phyloP scores from a whole-genome alignment of 768 basidiomycete genomes.

The Mycena albidolilacea region DNA sequence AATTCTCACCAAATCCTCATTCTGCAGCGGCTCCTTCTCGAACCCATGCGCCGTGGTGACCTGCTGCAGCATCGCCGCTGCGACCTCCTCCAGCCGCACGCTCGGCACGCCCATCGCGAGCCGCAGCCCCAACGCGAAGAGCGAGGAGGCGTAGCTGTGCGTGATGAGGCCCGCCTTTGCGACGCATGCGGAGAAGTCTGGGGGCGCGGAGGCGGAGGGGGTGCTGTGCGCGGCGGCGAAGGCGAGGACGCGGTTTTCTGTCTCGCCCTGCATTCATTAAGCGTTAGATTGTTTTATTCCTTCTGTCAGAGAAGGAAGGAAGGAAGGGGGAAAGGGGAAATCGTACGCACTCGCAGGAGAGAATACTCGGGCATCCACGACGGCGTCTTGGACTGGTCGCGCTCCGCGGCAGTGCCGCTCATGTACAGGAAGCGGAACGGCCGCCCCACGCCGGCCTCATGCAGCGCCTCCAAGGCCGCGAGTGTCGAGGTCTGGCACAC shows the following conservation, averaged over 20 bases:
- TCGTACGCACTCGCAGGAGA: background rate
- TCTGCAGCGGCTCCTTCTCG: conserved; percentile 14
- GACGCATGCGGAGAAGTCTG: background rate
- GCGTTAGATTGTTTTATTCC: background rate
- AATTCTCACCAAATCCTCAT: conserved; percentile 1
- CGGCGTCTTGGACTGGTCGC: conserved; percentile 11
- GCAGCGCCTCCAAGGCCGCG: background rate
- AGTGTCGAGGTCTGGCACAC: conserved; percentile 2
- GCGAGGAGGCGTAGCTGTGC: background rate
- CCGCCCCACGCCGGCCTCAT: background rate
- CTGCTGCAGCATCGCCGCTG: background rate
- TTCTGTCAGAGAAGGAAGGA: background rate
- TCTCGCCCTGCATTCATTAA: background rate
- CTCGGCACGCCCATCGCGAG: background rate
- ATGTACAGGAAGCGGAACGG: conserved; percentile 10
- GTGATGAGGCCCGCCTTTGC: conserved; percentile 7
- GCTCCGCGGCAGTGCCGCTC: background rate
- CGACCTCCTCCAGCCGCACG: background rate
- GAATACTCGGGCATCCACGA: background rate
- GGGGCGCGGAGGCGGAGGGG: no score
- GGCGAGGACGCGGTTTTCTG: background rate
- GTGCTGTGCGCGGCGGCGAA: background rate
- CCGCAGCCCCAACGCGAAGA: background rate
- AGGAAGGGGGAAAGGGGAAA: background rate
- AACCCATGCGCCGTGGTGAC: background rate